A percentile compares a stretch with the other conserved stretches of the same genome.
Conservation (phyloP, 495 filamentous ascomycete genomes). For the Collariella sp. region DNA sequence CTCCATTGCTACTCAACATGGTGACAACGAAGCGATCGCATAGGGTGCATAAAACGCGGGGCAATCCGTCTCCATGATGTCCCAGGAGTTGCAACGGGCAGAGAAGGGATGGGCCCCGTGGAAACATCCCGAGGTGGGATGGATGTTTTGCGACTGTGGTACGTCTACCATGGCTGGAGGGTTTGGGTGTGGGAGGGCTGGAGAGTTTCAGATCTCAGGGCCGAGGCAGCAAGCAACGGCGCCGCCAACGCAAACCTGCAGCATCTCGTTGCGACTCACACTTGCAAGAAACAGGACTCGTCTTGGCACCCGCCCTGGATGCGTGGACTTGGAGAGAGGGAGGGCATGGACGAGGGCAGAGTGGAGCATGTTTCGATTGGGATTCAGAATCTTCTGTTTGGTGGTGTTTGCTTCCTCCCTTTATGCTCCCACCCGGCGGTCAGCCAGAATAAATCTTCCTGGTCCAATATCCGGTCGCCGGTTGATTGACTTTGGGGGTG, state of each 20-base stretch:
- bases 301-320: not conserved
- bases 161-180: too few relatives aligned
- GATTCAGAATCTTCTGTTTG: not conserved
- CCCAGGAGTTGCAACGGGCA: not conserved
- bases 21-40: not conserved
- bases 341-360: not conserved
- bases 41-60: conserved; percentile 3
- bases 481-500: not conserved
- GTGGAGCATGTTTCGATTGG: not conserved
- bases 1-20: not conserved
- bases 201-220: not conserved
- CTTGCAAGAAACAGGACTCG: not conserved
- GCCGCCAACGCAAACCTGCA: conserved; percentile 1
- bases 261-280: not conserved
- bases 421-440: conserved; percentile 21
- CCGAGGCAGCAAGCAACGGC: not conserved
- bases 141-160: too few relatives aligned
- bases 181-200: too few relatives aligned
- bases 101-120: conserved; percentile 1
- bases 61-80: not conserved
- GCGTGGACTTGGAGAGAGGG: too few relatives aligned
- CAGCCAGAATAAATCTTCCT: conserved; percentile 12
- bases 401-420: conserved; percentile 12
- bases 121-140: too few relatives aligned
- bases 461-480: conserved; percentile 13